phyloP scores from a whole-genome alignment of 2,329 filamentous ascomycete genomes.

The Exophiala sp. region DNA sequence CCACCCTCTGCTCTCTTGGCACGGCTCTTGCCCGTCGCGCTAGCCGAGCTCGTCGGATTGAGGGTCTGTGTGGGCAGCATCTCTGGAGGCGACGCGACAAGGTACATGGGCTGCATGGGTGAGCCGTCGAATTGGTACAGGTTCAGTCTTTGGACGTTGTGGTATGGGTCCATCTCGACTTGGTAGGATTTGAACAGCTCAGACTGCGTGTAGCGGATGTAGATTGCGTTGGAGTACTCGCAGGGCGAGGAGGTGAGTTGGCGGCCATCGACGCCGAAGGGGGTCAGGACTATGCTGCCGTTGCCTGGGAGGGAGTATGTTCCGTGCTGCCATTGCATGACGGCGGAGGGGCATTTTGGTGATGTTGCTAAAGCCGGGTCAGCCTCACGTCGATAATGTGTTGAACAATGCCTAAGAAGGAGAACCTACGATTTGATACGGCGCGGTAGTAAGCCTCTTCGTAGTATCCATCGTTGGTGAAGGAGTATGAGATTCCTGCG shows the following conservation, averaged over 20 bases:
- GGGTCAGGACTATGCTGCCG: constrained; percentile 57
- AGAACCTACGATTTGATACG: constrained; percentile 62
- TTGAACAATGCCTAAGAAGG: not conserved
- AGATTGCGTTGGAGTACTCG: constrained; percentile 51
- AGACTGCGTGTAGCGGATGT: constrained; percentile 64
- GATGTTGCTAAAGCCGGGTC: constrained; percentile 45
- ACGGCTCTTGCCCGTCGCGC: constrained; percentile 34
- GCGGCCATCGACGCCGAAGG: constrained; percentile 64
- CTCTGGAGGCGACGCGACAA: constrained; percentile 59
- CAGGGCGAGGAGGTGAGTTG: constrained; percentile 66
- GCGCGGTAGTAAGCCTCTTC: constrained; percentile 69
- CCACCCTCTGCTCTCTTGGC: constrained; percentile 33
- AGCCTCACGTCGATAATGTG: not conserved
- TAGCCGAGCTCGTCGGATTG: constrained; percentile 50
- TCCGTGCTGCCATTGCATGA: constrained; percentile 73
- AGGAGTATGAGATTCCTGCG: constrained; percentile 71
- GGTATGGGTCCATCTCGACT: constrained; percentile 56
- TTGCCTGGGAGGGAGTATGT: constrained; percentile 55
- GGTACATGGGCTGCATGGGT: constrained; percentile 65
- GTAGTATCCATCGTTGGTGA: constrained; percentile 63
- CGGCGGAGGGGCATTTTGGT: constrained; percentile 60
- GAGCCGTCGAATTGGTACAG: constrained; percentile 62
- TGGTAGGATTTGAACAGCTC: constrained; percentile 57
- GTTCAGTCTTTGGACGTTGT: constrained; percentile 60
- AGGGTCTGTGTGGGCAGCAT: constrained; percentile 69